Base-by-base conservation (phyloP, 2,329 filamentous ascomycete species). In the Xylariaceae sp. region DNA sequence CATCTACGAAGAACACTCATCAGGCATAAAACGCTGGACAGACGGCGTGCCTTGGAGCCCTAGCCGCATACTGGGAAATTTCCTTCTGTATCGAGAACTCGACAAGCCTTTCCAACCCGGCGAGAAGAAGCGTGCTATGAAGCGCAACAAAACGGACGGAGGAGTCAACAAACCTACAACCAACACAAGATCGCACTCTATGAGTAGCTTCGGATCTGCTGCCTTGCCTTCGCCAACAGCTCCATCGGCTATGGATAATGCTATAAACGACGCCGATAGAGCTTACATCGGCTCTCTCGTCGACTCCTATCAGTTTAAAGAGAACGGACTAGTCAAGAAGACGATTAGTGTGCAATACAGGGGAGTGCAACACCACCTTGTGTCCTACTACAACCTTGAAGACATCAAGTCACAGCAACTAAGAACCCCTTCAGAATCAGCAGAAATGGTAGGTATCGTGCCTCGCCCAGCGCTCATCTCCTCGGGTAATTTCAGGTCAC, bases 11-110 rank as follows among this genome's bases (percentile, higher is more conserved):
- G 92, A 96, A 72, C 88, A 91, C 60, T 88, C 91, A 0, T 96
- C 92, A 0, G 92, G 92, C 4, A 96, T 96, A 76, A 96, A 96
- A 77, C 83, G 93, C 53, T 97, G 93, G 93, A 96, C 92, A 0
- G 93, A 97, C 66, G 92, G 93, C 12, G 86, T 94, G 9, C 88
- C 89, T 6, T 97, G 93, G 93, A 96, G 91, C 65, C 93, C 93
- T 0, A 96, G 88, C 73, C 87, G 90, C 14, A 94, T 96, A 44
- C 79, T 94, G 44, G 89, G 88, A 56, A 95, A 95, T 71, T 96
- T 92, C 66, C 82, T 96, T 39, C 85, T 96, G 65, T 96, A 96
- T 69, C 87, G 92, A 26, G 91, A 96, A 72, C 82, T 96, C 39
- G 85, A 90, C 61, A 86, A 88, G 67, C 87, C 88, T 0, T 93